Base-by-base conservation (phyloP, 352 stramenopile genomes). In the Sclerospora graminicola region DNA sequence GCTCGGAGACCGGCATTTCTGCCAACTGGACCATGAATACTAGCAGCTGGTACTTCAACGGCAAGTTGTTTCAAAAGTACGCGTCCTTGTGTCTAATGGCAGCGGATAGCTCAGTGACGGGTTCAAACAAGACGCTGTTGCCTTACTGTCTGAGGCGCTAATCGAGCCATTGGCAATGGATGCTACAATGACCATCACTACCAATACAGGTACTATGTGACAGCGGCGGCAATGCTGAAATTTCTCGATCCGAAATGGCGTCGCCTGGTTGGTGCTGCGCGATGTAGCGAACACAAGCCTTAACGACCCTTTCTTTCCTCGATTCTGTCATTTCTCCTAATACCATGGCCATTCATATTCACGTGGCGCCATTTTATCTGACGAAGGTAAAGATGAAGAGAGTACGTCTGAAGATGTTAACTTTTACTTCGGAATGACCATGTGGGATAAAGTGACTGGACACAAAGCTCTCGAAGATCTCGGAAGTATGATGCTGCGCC, bases 171-270 rank as follows among this genome's bases (percentile, higher is more conserved):
- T 89, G 45, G 47, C n/a, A n/a, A n/a, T n/a, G n/a, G n/a, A n/a
- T n/a, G n/a, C n/a, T n/a, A n/a, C n/a, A n/a, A n/a, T n/a, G 78
- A 89, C 45, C 72, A 89, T 59, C 71, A 89, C 45, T 89, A 87
- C 44, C 78, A 89, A 50, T 89, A 70, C 46, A 74, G 74, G 8
- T 89, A 89, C 54, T 89, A 63, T 49, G 55, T 89, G 27, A 66
- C 57, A 16, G 66, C 63, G 0, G 74, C 72, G 0, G 77, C 77
- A 1, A 87, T 89, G 14, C 29, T 84, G 0, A 70, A 66, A 38
- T 63, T 81, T 20, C 36, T 87, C 1, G 63, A 89, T 44, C 77
- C 74, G 21, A 72, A 50, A 15, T 86, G 72, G 71, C 56, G 31
- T 41, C 55, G 61, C 3, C 72, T 82, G 60, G 34, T 42, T n/a